Percentiles rank a stretch among this genome's conserved stretches.
Evolutionary conservation across 306 rosid genomes (phyloP).

Genomic region (Medicago truncatula): MtrunA17r5.0-ANR NC_053049.1:5509001-5509500

Average conservation of each 20-base stretch:
- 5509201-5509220: slow-evolving; percentile 8
- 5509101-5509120: too few relatives aligned
- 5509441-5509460: slow-evolving; percentile 90
- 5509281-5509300: slow-evolving; percentile 29
- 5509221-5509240: slow-evolving; percentile 30
- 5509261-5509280: slow-evolving; percentile 18
- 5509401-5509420: slow-evolving; percentile 71
- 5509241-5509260: slow-evolving; percentile 23
- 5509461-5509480: slow-evolving; percentile 94
- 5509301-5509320: not conserved
- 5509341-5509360: not conserved
- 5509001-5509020: too few relatives aligned
- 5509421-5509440: slow-evolving; percentile 68
- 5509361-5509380: slow-evolving; percentile 22
- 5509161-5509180: not conserved
- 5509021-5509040: too few relatives aligned
- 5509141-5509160: slow-evolving; percentile 1
- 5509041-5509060: too few relatives aligned
- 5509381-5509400: slow-evolving; percentile 29
- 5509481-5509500: slow-evolving; percentile 88
- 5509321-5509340: too few relatives aligned
- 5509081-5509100: too few relatives aligned
- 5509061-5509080: too few relatives aligned
- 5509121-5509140: too few relatives aligned
- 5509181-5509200: slow-evolving; percentile 5